Conservation (phyloP, 2,329 filamentous ascomycete species). For the Arachnopeziza araneosa region DNA sequence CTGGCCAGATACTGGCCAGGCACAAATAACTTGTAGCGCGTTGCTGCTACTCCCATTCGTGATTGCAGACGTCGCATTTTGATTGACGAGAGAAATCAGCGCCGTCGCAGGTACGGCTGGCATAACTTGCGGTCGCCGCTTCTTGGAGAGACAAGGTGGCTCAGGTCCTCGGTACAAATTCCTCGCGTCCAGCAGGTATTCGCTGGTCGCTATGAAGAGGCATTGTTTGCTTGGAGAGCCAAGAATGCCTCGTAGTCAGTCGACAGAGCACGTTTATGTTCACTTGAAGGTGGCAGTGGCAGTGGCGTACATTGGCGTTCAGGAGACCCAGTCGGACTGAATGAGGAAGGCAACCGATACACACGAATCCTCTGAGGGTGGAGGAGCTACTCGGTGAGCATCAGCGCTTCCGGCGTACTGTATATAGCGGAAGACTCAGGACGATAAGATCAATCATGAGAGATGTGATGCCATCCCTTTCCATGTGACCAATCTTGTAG, state of each 20-base stretch:
- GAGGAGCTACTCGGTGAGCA: background rate
- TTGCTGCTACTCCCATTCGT: conserved; percentile 1
- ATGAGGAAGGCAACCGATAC: background rate
- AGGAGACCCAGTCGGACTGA: background rate
- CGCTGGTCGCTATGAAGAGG: background rate
- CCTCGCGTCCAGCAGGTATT: background rate
- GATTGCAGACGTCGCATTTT: conserved; percentile 17
- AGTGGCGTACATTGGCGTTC: background rate
- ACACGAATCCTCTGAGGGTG: background rate
- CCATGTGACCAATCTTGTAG: too few relatives aligned
- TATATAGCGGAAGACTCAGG: too few relatives aligned
- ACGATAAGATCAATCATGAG: too few relatives aligned
- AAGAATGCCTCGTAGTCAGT: background rate
- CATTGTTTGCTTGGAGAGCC: background rate
- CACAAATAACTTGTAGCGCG: conserved; percentile 44
- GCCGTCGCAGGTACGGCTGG: conserved; percentile 32
- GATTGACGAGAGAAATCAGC: conserved; percentile 24
- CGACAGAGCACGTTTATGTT: background rate
- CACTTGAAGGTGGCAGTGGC: background rate
- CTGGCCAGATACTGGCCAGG: conserved; percentile 51
- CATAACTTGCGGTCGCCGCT: conserved; percentile 20
- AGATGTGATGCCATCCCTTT: too few relatives aligned
- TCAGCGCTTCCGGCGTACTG: too few relatives aligned
- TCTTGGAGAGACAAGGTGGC: background rate
- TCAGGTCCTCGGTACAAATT: background rate